These are phyloP conservation scores for Curvularia sp. DNA, from an alignment of 2,329 filamentous ascomycete genomes.

Conservation along the genomic window DNA sequence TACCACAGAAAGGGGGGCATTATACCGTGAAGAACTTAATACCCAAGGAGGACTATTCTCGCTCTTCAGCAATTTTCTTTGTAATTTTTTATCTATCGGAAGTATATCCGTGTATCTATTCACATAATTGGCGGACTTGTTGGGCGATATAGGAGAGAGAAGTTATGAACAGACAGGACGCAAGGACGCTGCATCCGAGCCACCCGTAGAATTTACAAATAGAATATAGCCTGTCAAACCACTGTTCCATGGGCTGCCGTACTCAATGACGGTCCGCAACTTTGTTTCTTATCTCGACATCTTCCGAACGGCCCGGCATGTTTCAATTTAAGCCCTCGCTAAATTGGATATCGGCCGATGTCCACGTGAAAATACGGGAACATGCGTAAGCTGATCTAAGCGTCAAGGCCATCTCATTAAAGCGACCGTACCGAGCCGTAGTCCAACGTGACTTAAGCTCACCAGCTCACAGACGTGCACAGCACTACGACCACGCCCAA, in stretches of 20 bases:
- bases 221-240: too few species aligned
- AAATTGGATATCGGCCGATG: not conserved
- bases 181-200: too few species aligned
- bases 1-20: not conserved
- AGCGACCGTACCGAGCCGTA: not conserved
- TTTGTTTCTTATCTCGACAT: not conserved
- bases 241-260: not conserved
- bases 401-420: not conserved
- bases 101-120: too few species aligned
- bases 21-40: not conserved
- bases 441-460: not conserved
- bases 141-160: too few species aligned
- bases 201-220: too few species aligned
- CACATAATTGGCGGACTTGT: too few species aligned
- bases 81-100: too few species aligned
- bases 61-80: not conserved
- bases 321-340: not conserved
- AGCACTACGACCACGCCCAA: constrained; percentile 19
- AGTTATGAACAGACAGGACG: too few species aligned
- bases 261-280: not conserved
- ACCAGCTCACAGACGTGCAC: constrained; percentile 21
- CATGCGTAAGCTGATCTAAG: not conserved
- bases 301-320: not conserved
- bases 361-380: not conserved
- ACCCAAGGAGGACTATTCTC: not conserved